phyloP scores from a whole-genome alignment of 139 green algal species.

The Chlamydomonas sphaeroides region DNA sequence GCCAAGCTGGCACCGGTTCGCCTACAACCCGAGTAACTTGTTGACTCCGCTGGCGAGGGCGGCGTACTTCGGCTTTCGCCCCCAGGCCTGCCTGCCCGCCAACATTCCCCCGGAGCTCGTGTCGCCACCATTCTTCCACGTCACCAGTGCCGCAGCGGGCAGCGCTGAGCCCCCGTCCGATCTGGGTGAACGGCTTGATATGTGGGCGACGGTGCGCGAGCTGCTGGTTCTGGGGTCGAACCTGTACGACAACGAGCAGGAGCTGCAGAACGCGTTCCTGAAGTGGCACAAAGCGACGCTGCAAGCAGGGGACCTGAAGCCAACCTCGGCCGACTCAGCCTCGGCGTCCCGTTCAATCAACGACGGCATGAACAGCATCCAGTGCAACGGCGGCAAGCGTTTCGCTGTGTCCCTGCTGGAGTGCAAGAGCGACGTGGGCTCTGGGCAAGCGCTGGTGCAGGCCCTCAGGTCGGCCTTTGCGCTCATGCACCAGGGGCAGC shows the following conservation, averaged over 20 bases:
- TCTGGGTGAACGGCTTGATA: too few species aligned
- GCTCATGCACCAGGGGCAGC: too few species aligned
- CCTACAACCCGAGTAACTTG: too few species aligned
- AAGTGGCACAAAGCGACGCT: not conserved
- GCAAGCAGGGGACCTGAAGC: not conserved
- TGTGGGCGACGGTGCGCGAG: not conserved
- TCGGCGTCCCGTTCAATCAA: not conserved
- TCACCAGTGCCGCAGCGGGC: not conserved
- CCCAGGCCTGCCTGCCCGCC: not conserved
- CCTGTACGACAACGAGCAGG: not conserved
- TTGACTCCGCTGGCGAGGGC: too few species aligned
- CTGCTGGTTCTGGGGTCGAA: not conserved
- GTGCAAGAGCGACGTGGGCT: conserved; percentile 3
- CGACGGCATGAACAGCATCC: not conserved
- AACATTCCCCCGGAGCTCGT: not conserved
- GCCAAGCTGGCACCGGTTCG: too few species aligned
- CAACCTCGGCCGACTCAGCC: not conserved
- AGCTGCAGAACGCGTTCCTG: not conserved
- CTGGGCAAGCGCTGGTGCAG: not conserved
- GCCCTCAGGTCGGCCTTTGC: not conserved
- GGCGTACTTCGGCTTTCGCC: too few species aligned
- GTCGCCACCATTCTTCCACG: not conserved
- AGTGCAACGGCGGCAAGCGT: not conserved
- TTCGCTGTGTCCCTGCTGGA: not conserved
- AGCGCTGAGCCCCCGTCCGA: not conserved